Evolutionary conservation across 2,329 filamentous ascomycete genomes (phyloP).

Genomic region (Talaromyces sp.): DNA sequence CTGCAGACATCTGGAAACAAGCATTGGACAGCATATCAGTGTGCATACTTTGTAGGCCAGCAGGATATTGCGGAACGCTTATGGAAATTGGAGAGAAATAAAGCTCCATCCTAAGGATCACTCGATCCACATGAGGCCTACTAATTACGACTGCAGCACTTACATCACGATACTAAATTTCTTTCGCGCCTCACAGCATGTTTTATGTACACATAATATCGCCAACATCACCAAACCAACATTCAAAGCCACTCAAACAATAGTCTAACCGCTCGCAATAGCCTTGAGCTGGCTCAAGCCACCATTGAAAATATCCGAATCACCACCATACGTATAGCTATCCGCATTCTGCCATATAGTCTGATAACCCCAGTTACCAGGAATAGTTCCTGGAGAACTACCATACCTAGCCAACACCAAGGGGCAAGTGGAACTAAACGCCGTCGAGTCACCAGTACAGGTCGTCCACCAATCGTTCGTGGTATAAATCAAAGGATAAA

Average conservation of each 20-base stretch:
- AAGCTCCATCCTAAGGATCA: neutral
- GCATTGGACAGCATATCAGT: conserved; percentile 16
- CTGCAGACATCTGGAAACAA: conserved; percentile 16
- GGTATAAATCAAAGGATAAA: conserved; percentile 55
- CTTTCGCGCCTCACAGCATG: neutral
- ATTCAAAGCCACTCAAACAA: neutral
- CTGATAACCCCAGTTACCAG: conserved; percentile 52
- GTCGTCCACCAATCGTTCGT: conserved; percentile 53
- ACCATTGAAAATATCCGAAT: conserved; percentile 54
- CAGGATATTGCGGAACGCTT: conserved; percentile 13
- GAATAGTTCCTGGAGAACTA: conserved; percentile 44
- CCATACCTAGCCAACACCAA: conserved; percentile 50
- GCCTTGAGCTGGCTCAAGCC: conserved; percentile 33
- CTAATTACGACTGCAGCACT: neutral
- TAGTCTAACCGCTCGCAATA: conserved; percentile 17
- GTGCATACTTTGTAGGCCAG: conserved; percentile 16
- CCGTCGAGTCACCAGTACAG: conserved; percentile 52
- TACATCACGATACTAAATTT: neutral
- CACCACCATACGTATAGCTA: conserved; percentile 50
- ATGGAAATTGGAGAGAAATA: conserved; percentile 12
- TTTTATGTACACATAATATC: neutral
- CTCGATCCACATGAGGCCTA: neutral
- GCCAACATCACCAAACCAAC: neutral
- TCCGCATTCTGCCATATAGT: conserved; percentile 57
- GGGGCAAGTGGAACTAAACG: conserved; percentile 48